phyloP scores from a whole-genome alignment of 2,329 filamentous ascomycete genomes.

The Penicillium sp. region DNA sequence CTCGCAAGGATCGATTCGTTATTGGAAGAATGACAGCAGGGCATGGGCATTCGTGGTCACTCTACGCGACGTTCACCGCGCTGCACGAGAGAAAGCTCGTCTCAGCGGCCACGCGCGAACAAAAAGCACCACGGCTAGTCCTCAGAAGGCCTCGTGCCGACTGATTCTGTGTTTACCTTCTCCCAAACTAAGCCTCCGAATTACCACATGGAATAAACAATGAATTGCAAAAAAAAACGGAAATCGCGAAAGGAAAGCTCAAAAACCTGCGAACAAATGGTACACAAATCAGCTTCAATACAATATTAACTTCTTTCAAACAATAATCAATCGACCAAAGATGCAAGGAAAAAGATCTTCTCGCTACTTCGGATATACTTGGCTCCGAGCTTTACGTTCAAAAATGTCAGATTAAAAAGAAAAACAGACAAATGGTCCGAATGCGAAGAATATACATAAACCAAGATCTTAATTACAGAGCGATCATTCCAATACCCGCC shows the following conservation, averaged over 20 bases:
- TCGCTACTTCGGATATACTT: neutral
- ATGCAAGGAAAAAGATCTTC: neutral
- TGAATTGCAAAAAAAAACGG: neutral
- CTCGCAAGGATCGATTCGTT: no score
- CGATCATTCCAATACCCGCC: conserved; percentile 41
- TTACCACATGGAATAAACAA: no score
- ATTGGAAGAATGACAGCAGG: no score
- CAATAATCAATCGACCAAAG: neutral
- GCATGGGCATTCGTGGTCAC: no score
- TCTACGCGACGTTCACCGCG: no score
- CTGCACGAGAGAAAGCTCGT: no score
- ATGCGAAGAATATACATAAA: neutral
- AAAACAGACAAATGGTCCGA: neutral
- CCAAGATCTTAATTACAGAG: conserved; percentile 30
- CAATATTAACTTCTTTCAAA: neutral
- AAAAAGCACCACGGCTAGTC: no score
- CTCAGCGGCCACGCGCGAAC: no score
- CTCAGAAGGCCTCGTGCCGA: no score
- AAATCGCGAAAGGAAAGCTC: neutral
- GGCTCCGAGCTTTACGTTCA: neutral
- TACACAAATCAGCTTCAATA: neutral
- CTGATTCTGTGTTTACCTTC: no score
- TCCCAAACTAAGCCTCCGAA: no score
- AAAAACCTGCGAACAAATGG: neutral
- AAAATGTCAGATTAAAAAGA: neutral